phyloP scores from a whole-genome alignment of 805 yeast species.

The Candida bentonensis region DNA sequence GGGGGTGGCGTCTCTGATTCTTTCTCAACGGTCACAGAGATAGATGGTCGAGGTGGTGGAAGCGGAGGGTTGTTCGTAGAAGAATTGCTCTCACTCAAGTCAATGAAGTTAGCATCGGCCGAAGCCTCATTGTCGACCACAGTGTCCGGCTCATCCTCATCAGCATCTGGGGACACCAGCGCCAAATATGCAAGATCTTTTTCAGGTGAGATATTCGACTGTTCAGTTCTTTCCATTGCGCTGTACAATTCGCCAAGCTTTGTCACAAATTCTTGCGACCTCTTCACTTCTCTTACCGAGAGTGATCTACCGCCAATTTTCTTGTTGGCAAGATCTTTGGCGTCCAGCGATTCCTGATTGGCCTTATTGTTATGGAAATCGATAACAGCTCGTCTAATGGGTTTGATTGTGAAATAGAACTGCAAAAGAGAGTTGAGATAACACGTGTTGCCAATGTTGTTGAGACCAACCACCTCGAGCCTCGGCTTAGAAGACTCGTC shows the following conservation, averaged over 20 bases:
- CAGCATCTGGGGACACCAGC: constrained; percentile 29
- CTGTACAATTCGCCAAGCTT: constrained; percentile 56
- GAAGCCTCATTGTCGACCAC: constrained; percentile 7
- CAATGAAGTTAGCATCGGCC: constrained; percentile 4
- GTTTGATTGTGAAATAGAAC: constrained; percentile 75
- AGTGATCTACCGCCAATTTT: constrained; percentile 82
- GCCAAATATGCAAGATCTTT: constrained; percentile 81
- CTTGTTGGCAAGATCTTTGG: constrained; percentile 29
- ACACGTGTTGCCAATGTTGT: constrained; percentile 93
- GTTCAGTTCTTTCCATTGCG: constrained; percentile 49
- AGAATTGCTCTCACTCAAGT: constrained; percentile 2
- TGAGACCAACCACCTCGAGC: constrained; percentile 56
- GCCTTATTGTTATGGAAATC: constrained; percentile 28
- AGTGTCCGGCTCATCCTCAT: constrained; percentile 13
- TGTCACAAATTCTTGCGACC: constrained; percentile 71
- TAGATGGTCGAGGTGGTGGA: neutral
- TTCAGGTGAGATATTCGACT: constrained; percentile 63
- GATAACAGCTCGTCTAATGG: constrained; percentile 55
- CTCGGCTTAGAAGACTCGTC: constrained; percentile 34
- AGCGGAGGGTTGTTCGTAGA: neutral
- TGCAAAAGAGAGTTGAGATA: constrained; percentile 83
- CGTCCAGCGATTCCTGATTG: constrained; percentile 17
- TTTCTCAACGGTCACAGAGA: too few relatives aligned
- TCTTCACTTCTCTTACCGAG: constrained; percentile 58
- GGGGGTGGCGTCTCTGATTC: too few relatives aligned